Base-by-base conservation (phyloP, 2,329 filamentous ascomycete genomes). In the Escovopsis sp. region DNA sequence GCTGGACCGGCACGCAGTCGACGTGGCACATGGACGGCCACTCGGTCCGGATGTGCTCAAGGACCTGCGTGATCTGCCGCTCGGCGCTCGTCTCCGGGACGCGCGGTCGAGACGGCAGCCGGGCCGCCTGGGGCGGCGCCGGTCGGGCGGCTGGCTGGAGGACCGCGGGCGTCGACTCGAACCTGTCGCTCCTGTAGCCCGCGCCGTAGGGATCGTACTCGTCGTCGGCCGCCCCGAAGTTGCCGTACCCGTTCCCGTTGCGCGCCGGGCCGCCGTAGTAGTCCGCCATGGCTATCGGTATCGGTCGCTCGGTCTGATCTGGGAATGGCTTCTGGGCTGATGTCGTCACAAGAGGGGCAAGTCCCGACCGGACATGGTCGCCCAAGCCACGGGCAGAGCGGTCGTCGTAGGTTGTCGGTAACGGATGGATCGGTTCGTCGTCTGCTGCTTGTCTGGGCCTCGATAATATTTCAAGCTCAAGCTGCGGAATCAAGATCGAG, bases 11-110 rank as follows among this genome's bases (percentile, higher is more conserved):
- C 29, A 95, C 77, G 57, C 88, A 95, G 55, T 91, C 81, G 47
- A 81, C 81, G 52, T 83, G 74, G 48, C 84, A 85, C 83, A 98
- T 91, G 51, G 87, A 82, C 35, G 84, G 81, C 89, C 91, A 98
- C 56, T 94, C 86, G 43, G 74, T 67, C 57, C 88, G 80, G 54
- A 98, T 94, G 50, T 84, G 79, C 50, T 85, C 79, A 39, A 96
- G 69, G 2, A 94, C 75, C 51, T 76, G 68, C 39, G 63, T 61
- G 45, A 77, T 76, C 56, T 76, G 70, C 39, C 68, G 62, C 57
- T 75, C 71, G 41, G 71, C 71, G 48, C 61, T 71, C 35, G 70
- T 66, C 51, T 61, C 63, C 46, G 53, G 63, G 48, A 59, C 57
- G 49, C 56, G 56, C 41, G 56, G 48, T 42, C 61, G 51, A 29